phyloP scores from a whole-genome alignment of 2,329 filamentous ascomycete species.

The Ophiocordyceps australis region DNA sequence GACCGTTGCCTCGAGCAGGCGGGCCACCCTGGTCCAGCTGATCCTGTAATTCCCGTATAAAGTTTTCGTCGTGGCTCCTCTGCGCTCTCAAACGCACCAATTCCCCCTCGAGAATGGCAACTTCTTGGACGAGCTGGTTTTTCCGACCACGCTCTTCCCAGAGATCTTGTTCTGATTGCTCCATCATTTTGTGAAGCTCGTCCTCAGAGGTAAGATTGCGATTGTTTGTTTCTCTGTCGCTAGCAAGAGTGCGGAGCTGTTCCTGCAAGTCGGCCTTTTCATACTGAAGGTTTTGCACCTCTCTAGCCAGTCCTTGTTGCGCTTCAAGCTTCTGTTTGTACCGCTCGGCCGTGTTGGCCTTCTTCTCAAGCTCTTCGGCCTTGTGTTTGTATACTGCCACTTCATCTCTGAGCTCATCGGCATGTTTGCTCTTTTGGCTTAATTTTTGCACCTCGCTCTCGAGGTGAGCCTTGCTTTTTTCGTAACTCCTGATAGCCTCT shows the following conservation, averaged over 20 bases:
- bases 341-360: constrained; percentile 43
- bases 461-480: constrained; percentile 28
- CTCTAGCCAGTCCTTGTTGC: constrained; percentile 33
- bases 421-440: constrained; percentile 24
- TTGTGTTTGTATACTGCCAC: constrained; percentile 39
- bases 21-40: constrained; percentile 26
- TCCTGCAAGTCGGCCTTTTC: constrained; percentile 34
- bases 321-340: constrained; percentile 44
- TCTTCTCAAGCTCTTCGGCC: constrained; percentile 39
- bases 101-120: constrained; percentile 24
- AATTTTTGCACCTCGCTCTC: constrained; percentile 33
- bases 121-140: constrained; percentile 25
- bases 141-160: constrained; percentile 26
- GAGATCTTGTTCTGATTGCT: constrained; percentile 20
- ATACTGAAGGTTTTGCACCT: constrained; percentile 34
- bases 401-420: constrained; percentile 37
- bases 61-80: constrained; percentile 29
- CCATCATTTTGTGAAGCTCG: constrained; percentile 21
- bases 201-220: constrained; percentile 18
- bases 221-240: constrained; percentile 14
- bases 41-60: constrained; percentile 41
- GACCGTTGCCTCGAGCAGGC: too few relatives aligned
- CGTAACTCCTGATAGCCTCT: constrained; percentile 27
- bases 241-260: constrained; percentile 19
- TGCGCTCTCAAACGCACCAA: constrained; percentile 27